A percentile compares a stretch with the other conserved stretches of the same genome.
Evolutionary conservation across 345 rosid species (phyloP).

Genomic region (Kernera saxatilis): DNA sequence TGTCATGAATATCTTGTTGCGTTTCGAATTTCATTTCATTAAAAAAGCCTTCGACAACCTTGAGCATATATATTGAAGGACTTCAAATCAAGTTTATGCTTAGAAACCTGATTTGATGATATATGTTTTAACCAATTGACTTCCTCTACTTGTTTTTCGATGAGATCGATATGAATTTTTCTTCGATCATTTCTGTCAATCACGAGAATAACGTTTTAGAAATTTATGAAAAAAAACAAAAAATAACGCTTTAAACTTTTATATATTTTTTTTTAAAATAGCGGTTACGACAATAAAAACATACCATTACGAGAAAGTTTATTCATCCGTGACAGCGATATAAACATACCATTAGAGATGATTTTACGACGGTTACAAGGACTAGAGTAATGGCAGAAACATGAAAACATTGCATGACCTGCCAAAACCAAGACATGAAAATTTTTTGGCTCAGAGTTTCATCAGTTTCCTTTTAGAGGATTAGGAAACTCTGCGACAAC

Average conservation of each 20-base stretch:
- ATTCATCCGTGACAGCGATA: neutral
- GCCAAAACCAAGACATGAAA: slow-evolving; percentile 9
- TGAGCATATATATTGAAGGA: neutral
- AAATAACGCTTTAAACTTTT: neutral
- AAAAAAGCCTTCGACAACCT: neutral
- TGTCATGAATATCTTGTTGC: neutral
- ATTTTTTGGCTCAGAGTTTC: neutral
- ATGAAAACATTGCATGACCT: slow-evolving; percentile 6
- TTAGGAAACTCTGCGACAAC: neutral
- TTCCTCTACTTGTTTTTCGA: neutral
- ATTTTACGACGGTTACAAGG: neutral
- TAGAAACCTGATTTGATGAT: neutral
- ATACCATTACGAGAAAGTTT: neutral
- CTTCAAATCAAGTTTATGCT: neutral
- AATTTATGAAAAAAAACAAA: neutral
- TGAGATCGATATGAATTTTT: neutral
- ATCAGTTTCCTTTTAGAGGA: neutral
- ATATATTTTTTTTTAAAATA: neutral
- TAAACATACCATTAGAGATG: neutral
- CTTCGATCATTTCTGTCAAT: neutral
- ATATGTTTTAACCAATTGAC: neutral
- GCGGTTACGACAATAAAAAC: neutral
- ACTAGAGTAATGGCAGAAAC: neutral
- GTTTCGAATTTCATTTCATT: neutral
- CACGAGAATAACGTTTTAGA: neutral